Evolutionary conservation across 768 basidiomycete species (phyloP), one percentile per base, ranked within the genome.

Genomic region (Mycena rebaudengoi): DNA sequence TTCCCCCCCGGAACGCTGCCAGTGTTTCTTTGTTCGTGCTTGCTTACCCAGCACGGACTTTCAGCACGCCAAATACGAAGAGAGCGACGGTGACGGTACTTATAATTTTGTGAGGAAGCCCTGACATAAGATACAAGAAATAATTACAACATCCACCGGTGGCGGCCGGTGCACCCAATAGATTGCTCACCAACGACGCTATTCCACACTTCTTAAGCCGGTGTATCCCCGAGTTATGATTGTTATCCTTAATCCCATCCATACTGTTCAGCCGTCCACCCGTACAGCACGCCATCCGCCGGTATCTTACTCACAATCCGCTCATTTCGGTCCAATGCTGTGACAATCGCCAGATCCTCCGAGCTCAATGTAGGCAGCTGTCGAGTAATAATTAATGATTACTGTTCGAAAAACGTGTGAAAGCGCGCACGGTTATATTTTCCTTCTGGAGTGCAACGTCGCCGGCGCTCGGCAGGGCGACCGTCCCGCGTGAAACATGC

Each of bases 381-480:
- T 26, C 43, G n/a, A 21, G 0, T 2, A 7, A 20, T 7, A 12
- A 35, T 29, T 16, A 8, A 28, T 11, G 2, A 12, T 28, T 5
- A 60, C 4, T 18, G 21, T 23, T 33, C 20, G 2, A 11, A 25
- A 40, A 10, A 16, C 25, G 25, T n/a, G n/a, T n/a, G 32, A 67
- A 45, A 23, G 30, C 29, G 74, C 79, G 49, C 58, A 85, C 86
- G 25, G 70, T 80, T 33, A 86, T 60, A 62, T 87, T 87, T 59
- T 82, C 80, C 68, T 79, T 81, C 73, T 88, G 85, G 45, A 82
- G 75, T 21, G 79, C 78, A 20, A 70, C 69, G 60, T 86, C 78
- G 20, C 74, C 73, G 56, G 83, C 85, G 75, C 84, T 85, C 2
- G 86, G 84, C 4, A 86, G 74, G 6, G 80, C 76, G 20, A 78